Evolutionary conservation across 2,329 filamentous ascomycete species (phyloP), one percentile per base, ranked within the genome.

Genomic region (Neopestalotiopsis sp.): DNA sequence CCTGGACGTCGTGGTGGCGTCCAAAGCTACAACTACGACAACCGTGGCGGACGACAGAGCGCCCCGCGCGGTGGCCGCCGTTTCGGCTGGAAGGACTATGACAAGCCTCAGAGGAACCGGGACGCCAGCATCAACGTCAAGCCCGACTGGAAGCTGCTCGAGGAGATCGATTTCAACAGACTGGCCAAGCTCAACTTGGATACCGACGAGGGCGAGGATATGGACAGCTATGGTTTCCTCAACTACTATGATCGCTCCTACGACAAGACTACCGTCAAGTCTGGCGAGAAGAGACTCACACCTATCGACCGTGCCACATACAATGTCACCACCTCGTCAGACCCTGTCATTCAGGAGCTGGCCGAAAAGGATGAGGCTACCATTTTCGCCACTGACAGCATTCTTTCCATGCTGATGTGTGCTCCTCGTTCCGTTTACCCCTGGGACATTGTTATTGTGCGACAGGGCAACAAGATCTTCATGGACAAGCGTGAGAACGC

Each of bases 361-460:
- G 93, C 96, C 72, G 95, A 98, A 76, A 97, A 95, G 86, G 91
- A 97, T 78, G 95, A 98, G 84, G 96, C 95, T 61, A 96, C 94
- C 75, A 95, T 99, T 78, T 99, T 98, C 79, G 94, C 96, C 72
- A 98, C 96, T 59, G 95, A 98, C 82, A 97, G 92, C 84, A 95
- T 99, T 76, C 90, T 99, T 70, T 98, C 95, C 74, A 98, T 98
- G 94, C 91, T 99, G 77, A 99, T 99, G 96, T 99, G 96, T 84
- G 91, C 96, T 65, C 93, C 96, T 70, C 94, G 97, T 77, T 97
- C 94, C 69, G 94, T 99, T 72, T 98, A 98, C 87, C 95, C 95
- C 58, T 99, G 96, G 96, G 96, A 99, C 82, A 91, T 99, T 76
- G 92, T 99, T 79, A 97, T 99, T 78, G 87, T 94, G 72, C 91